Evolutionary conservation across 495 filamentous ascomycete genomes (phyloP).

Genomic region (Penicillium antarcticum): DNA sequence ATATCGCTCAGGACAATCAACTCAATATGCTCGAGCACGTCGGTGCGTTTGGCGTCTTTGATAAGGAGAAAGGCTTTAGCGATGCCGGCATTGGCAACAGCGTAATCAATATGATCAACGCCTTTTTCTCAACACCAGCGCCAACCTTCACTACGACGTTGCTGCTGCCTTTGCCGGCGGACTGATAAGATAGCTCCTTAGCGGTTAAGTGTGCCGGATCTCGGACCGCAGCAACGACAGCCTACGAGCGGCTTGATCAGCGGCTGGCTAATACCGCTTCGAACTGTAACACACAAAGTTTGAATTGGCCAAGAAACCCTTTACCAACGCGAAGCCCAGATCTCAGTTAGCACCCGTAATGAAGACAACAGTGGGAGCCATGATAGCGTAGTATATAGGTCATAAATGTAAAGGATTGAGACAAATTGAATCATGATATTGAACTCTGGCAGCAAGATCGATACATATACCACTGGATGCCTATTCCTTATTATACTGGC

Average conservation of each 20-base stretch:
- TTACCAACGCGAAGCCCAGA: constrained; percentile 50
- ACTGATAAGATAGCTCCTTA: constrained; percentile 10
- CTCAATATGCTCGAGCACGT: constrained; percentile 32
- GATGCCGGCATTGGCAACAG: constrained; percentile 50
- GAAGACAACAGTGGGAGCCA: constrained; percentile 7
- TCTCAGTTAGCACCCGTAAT: constrained; percentile 41
- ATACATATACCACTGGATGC: no score
- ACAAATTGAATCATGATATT: no score
- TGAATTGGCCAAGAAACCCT: constrained; percentile 23
- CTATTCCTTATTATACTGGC: no score
- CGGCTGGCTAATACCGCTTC: constrained; percentile 2
- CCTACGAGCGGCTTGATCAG: constrained; percentile 11
- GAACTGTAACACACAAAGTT: no score
- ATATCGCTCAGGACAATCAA: constrained; percentile 38
- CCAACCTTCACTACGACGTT: constrained; percentile 44
- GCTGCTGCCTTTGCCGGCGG: constrained; percentile 26
- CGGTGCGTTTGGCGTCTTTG: constrained; percentile 19
- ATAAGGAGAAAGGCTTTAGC: constrained; percentile 16
- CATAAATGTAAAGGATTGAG: background rate
- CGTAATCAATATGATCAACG: no score
- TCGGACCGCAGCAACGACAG: constrained; percentile 46
- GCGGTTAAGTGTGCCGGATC: constrained; percentile 20
- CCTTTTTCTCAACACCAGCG: constrained; percentile 19
- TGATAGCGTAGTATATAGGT: background rate
- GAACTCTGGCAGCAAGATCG: no score